These are phyloP conservation scores for Arachnomyces sp. DNA, from an alignment of 2,329 filamentous ascomycete genomes.

Conservation along the genomic window DNA sequence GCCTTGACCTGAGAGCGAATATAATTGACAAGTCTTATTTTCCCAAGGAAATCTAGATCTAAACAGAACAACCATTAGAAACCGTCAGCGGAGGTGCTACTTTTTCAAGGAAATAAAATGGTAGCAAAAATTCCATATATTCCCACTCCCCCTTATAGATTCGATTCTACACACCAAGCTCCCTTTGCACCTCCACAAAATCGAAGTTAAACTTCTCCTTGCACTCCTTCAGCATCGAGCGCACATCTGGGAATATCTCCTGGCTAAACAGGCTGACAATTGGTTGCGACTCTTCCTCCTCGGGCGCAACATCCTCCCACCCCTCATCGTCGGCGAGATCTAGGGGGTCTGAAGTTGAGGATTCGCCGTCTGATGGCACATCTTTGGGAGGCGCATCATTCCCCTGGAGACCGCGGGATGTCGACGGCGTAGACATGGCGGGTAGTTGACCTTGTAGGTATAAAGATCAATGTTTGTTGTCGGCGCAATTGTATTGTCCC, in stretches of 20 bases:
- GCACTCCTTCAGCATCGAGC: constrained; percentile 60
- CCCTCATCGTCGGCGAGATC: constrained; percentile 44
- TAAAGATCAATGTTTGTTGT: too few species aligned
- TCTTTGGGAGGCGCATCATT: neutral
- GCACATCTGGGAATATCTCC: constrained; percentile 54
- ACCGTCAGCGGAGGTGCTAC: constrained; percentile 9
- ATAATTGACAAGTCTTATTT: constrained; percentile 68
- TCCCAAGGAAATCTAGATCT: constrained; percentile 62
- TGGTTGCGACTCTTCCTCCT: constrained; percentile 50
- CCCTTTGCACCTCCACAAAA: constrained; percentile 51
- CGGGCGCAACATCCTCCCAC: constrained; percentile 54
- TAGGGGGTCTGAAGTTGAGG: constrained; percentile 20
- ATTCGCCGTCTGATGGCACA: constrained; percentile 14
- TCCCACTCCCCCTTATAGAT: constrained; percentile 3
- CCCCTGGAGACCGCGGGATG: neutral
- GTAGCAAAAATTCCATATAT: constrained; percentile 7
- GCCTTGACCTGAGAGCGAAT: constrained; percentile 40
- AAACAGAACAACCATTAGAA: constrained; percentile 26
- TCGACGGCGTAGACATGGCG: too few species aligned
- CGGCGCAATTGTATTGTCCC: too few species aligned
- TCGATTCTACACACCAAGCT: constrained; percentile 33
- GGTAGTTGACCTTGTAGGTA: too few species aligned
- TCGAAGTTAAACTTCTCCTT: constrained; percentile 60
- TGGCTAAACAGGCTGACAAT: constrained; percentile 63
- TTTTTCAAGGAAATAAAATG: constrained; percentile 15